Conservation (phyloP, 2,329 filamentous ascomycete species). For the Orbilia brochopaga region DNA sequence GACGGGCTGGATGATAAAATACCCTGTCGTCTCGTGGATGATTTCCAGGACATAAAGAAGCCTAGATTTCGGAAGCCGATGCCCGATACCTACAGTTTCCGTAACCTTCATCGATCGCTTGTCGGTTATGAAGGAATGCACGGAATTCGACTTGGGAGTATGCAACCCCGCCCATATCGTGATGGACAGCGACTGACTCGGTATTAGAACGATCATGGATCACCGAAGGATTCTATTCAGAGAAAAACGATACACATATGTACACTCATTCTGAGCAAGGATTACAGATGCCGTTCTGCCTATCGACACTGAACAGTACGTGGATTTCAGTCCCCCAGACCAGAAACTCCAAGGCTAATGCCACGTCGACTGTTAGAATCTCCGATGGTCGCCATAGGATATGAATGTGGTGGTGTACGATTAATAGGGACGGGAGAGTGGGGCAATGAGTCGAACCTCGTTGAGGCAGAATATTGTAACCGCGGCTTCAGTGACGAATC, state of each 20-base stretch:
- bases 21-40: constrained; percentile 31
- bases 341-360: constrained; percentile 7
- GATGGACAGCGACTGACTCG: background rate
- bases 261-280: constrained; percentile 19
- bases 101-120: constrained; percentile 30
- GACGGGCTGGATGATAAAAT: constrained; percentile 9
- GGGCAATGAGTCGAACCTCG: constrained; percentile 56
- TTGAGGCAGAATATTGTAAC: constrained; percentile 20
- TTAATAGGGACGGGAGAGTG: constrained; percentile 67
- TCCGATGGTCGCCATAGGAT: constrained; percentile 71
- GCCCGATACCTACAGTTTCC: constrained; percentile 40
- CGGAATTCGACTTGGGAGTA: constrained; percentile 43
- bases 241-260: constrained; percentile 24
- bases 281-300: constrained; percentile 41
- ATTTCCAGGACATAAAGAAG: constrained; percentile 45
- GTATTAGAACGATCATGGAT: constrained; percentile 30
- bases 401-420: constrained; percentile 71
- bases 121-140: constrained; percentile 38
- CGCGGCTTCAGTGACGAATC: constrained; percentile 64
- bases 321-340: background rate
- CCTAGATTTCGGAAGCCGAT: constrained; percentile 38
- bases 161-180: background rate
- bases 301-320: constrained; percentile 47
- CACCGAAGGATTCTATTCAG: constrained; percentile 43
- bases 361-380: constrained; percentile 61